phyloP scores from a whole-genome alignment of 176 grass and related monocot genomes.

The Dactylis glomerata region DNA sequence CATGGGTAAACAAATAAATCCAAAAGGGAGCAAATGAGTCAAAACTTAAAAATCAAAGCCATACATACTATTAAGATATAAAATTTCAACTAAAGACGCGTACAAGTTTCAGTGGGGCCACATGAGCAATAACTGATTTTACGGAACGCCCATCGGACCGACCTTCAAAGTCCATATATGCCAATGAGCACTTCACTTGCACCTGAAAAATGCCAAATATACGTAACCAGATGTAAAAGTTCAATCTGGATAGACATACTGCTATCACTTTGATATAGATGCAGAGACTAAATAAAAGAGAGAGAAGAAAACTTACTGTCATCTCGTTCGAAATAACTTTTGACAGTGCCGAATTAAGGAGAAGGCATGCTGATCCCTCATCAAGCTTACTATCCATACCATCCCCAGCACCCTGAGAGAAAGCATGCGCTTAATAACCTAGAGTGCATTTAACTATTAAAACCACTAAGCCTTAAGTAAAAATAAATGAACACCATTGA shows the following conservation, averaged over 20 bases:
- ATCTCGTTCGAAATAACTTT: constrained; percentile 89
- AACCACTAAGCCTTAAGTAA: not conserved
- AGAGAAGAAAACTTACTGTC: constrained; percentile 59
- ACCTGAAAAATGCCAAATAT: constrained; percentile 54
- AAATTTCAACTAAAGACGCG: constrained; percentile 4
- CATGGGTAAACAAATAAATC: not conserved
- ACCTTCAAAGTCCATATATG: constrained; percentile 99
- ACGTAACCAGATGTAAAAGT: not conserved
- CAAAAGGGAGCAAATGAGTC: constrained; percentile 1
- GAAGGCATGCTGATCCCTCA: constrained; percentile 79
- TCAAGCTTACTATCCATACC: constrained; percentile 85
- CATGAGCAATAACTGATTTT: constrained; percentile 92
- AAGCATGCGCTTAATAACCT: constrained; percentile 21
- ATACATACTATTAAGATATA: constrained; percentile 1
- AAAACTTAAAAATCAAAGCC: constrained; percentile 30
- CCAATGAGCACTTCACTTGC: constrained; percentile 88
- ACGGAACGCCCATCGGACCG: constrained; percentile 91
- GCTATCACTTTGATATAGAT: not conserved
- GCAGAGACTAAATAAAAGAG: constrained; percentile 2
- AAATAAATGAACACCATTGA: not conserved
- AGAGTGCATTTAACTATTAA: constrained; percentile 21
- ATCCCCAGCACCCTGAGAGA: constrained; percentile 69
- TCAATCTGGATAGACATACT: not conserved
- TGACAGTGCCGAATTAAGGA: constrained; percentile 79
- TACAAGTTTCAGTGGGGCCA: constrained; percentile 95